Base-by-base conservation (phyloP, 2,329 filamentous ascomycete species). In the Diatrype stigma region DNA sequence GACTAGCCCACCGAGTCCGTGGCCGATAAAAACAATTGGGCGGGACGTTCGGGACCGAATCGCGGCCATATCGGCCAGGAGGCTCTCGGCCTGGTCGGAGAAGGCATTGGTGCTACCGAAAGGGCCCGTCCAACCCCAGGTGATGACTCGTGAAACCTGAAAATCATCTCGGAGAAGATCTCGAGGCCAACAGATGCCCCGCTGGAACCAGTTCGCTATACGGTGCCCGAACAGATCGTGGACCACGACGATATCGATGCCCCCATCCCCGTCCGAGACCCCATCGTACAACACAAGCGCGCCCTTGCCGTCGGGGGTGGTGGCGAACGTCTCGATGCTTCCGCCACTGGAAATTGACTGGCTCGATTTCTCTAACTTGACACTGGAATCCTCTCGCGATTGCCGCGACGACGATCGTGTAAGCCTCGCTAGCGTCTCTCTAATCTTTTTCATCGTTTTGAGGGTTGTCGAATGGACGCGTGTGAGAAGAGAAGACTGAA, bases 1-100 rank as follows among this genome's bases (percentile, higher is more conserved):
- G 7, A 66, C 45, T 2, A 66, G 49, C n/a, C 63, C 63, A 16
- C 63, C 63, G 2, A 66, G 17, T n/a, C 63, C 63, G 22, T 66
- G 63, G 22, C 60, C 60, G 21, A 66, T 42, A 32, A 66, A 66
- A 51, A 66, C 57, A 45, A 65, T 62, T 26, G 63, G 63, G 2
- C 63, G 63, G n/a, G 34, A 59, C n/a, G 59, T 64, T 11, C 48
- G 52, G 42, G 47, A 48, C 11, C 63, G 62, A 22, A 62, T 42
- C 3, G 60, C 57, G 8, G 63, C 55, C 42, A 66, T 60, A 32
- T 66, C 63, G 10, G 55, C 49, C 3, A 66, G 51, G 8, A 66
- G 58, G 35, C 14, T 53, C 49, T 65, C 63, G 6, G 63, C 62
- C 26, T 63, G 59, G 1, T 64, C 63, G 35, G 58, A 51, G 50